phyloP scores from a whole-genome alignment of 768 basidiomycete genomes.

The Suillus subaureus region DNA sequence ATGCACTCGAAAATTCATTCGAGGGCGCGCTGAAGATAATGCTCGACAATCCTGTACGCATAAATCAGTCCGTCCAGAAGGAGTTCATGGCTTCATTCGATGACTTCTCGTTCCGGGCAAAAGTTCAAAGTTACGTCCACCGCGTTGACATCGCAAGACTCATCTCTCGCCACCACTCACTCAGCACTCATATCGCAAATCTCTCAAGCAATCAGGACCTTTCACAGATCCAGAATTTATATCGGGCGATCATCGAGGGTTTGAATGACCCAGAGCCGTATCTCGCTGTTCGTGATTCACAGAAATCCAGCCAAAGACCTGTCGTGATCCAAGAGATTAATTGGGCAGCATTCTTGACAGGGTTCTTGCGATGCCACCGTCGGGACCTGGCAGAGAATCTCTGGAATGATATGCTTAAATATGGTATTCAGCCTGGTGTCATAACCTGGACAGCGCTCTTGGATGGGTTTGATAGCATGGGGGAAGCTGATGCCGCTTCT shows the following conservation, averaged over 20 bases:
- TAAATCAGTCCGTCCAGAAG: slow-evolving; percentile 37
- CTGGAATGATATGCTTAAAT: slow-evolving; percentile 66
- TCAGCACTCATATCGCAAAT: slow-evolving; percentile 53
- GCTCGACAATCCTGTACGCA: slow-evolving; percentile 39
- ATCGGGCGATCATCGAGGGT: slow-evolving; percentile 51
- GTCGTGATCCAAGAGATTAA: slow-evolving; percentile 56
- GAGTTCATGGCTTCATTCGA: slow-evolving; percentile 43
- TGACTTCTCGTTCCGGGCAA: slow-evolving; percentile 39
- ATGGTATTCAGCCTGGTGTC: slow-evolving; percentile 52
- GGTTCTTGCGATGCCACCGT: slow-evolving; percentile 58
- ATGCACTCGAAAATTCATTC: slow-evolving; percentile 62
- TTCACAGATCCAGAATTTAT: slow-evolving; percentile 46
- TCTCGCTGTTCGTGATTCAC: slow-evolving; percentile 47
- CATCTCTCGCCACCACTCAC: slow-evolving; percentile 49
- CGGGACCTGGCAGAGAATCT: slow-evolving; percentile 60
- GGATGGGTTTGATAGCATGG: slow-evolving; percentile 57
- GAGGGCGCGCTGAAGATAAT: slow-evolving; percentile 50
- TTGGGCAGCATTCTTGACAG: slow-evolving; percentile 69
- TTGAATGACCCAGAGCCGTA: slow-evolving; percentile 55
- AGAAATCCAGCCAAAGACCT: slow-evolving; percentile 39
- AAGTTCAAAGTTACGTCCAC: slow-evolving; percentile 46
- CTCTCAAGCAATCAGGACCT: slow-evolving; percentile 40
- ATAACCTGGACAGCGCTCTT: slow-evolving; percentile 75
- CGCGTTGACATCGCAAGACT: slow-evolving; percentile 55
- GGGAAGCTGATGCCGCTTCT: slow-evolving; percentile 54